Percentiles rank a stretch among this genome's conserved stretches.
Evolutionary conservation across 768 basidiomycete genomes (phyloP).

Genomic region (Asterophora parasitica): DNA sequence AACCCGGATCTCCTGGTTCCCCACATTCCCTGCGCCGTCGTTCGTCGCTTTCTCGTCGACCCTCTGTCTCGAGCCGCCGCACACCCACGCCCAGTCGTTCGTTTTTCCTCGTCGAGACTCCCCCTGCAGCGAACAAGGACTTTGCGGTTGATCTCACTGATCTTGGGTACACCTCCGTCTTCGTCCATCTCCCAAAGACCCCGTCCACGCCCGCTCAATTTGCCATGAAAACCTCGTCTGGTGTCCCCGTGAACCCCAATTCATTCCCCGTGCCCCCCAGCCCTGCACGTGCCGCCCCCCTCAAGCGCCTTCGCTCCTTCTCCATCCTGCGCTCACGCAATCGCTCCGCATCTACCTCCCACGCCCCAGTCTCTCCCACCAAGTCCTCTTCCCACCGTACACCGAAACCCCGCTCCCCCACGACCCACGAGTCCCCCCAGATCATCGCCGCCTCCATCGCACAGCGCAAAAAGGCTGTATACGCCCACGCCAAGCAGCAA

Average conservation of each 20-base stretch:
- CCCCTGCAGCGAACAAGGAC: conserved; percentile 43
- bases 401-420: conserved; percentile 16
- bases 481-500: conserved; percentile 38
- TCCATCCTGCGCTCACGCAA: conserved; percentile 41
- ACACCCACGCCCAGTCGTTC: conserved; percentile 36
- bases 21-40: conserved; percentile 22
- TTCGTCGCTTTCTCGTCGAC: no score
- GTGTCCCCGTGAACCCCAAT: conserved; percentile 14
- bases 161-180: conserved; percentile 63
- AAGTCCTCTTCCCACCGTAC: conserved; percentile 17
- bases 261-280: conserved; percentile 20
- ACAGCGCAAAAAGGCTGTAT: conserved; percentile 50
- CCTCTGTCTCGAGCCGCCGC: conserved; percentile 35
- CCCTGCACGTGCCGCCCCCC: conserved; percentile 16
- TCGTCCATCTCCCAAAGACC: conserved; percentile 53
- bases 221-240: conserved; percentile 21
- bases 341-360: conserved; percentile 17
- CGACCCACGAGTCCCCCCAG: conserved; percentile 16
- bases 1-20: conserved; percentile 62
- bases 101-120: conserved; percentile 41
- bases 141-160: conserved; percentile 51
- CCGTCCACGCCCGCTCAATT: conserved; percentile 38
- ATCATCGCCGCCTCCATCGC: conserved; percentile 29
- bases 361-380: conserved; percentile 16
- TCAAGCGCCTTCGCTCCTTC: conserved; percentile 49